Evolutionary conservation across 208 protist species (phyloP).

Genomic region (Borovskyia barvae): DNA sequence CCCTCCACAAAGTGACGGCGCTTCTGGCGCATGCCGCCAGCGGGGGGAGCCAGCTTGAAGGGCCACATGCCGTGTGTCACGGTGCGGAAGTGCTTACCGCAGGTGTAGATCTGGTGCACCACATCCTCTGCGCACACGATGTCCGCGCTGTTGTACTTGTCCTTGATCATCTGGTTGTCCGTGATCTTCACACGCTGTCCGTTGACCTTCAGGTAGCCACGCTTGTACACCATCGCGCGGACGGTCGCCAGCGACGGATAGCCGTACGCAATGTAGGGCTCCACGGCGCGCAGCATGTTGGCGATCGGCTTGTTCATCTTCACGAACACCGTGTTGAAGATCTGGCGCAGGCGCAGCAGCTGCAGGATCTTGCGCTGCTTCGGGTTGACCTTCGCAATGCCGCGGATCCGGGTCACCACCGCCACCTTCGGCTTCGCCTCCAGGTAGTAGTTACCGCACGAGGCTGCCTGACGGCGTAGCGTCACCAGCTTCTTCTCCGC

Average conservation of each 20-base stretch:
- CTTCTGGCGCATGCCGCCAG: slow-evolving; percentile 97
- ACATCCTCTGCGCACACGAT: slow-evolving; percentile 99
- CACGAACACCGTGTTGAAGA: slow-evolving; percentile 99
- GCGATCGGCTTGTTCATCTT: slow-evolving; percentile 99
- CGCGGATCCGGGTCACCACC: slow-evolving; percentile 99
- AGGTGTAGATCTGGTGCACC: slow-evolving; percentile 99
- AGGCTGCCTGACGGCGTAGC: slow-evolving; percentile 88
- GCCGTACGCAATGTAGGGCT: slow-evolving; percentile 99
- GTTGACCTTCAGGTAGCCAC: slow-evolving; percentile 98
- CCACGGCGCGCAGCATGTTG: slow-evolving; percentile 98
- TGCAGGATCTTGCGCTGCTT: slow-evolving; percentile 99
- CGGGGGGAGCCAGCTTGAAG: slow-evolving; percentile 97
- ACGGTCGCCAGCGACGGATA: slow-evolving; percentile 98
- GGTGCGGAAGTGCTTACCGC: slow-evolving; percentile 98
- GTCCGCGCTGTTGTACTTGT: slow-evolving; percentile 92
- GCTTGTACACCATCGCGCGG: slow-evolving; percentile 99
- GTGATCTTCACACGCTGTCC: slow-evolving; percentile 96
- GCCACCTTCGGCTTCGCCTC: slow-evolving; percentile 98
- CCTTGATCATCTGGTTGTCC: slow-evolving; percentile 96
- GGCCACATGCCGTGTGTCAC: slow-evolving; percentile 98
- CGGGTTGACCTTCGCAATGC: slow-evolving; percentile 98
- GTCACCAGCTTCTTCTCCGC: slow-evolving; percentile 86
- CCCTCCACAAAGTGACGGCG: slow-evolving; percentile 98
- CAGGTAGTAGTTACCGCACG: slow-evolving; percentile 96
- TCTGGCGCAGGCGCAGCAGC: slow-evolving; percentile 98